phyloP scores from a whole-genome alignment of 805 yeast species.

The Starmerella stigmatis region DNA sequence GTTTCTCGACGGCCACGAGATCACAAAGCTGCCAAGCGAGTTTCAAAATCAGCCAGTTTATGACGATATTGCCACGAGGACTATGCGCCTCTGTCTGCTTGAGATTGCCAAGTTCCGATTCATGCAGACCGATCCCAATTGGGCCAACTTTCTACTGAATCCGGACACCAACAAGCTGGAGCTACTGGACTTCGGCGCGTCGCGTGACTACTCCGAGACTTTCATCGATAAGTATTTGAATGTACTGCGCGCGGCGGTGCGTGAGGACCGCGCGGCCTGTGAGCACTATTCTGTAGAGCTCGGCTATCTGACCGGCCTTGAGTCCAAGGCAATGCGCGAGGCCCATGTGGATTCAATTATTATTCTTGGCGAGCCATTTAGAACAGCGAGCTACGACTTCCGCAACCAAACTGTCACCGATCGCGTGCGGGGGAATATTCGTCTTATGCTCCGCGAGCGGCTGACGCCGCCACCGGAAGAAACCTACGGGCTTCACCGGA shows the following conservation, averaged over 20 bases:
- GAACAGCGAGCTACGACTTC: constrained; percentile 52
- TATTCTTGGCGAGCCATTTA: constrained; percentile 89
- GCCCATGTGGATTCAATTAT: constrained; percentile 89
- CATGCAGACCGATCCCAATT: constrained; percentile 98
- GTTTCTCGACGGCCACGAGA: constrained; percentile 70
- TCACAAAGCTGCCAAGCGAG: constrained; percentile 28
- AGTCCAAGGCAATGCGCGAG: constrained; percentile 72
- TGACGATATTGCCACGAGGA: constrained; percentile 71
- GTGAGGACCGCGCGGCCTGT: constrained; percentile 53
- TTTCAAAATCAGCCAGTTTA: constrained; percentile 57
- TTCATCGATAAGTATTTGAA: constrained; percentile 62
- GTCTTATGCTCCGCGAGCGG: constrained; percentile 82
- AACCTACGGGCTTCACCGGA: constrained; percentile 91
- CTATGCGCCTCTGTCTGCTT: constrained; percentile 74
- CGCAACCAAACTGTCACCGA: constrained; percentile 83
- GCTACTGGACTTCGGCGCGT: constrained; percentile 90
- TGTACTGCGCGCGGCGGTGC: constrained; percentile 64
- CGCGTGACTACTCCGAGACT: constrained; percentile 60
- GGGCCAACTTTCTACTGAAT: constrained; percentile 94
- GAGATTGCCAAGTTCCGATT: constrained; percentile 77
- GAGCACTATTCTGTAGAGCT: constrained; percentile 56
- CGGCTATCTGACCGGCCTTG: constrained; percentile 88
- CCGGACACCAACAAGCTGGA: constrained; percentile 61
- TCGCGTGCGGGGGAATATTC: constrained; percentile 77
- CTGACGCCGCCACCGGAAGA: constrained; percentile 97